Percentiles rank a stretch among this genome's conserved stretches.
Evolutionary conservation across 176 grass and related monocot species (phyloP).

Genomic region (Musa itinerans): DNA sequence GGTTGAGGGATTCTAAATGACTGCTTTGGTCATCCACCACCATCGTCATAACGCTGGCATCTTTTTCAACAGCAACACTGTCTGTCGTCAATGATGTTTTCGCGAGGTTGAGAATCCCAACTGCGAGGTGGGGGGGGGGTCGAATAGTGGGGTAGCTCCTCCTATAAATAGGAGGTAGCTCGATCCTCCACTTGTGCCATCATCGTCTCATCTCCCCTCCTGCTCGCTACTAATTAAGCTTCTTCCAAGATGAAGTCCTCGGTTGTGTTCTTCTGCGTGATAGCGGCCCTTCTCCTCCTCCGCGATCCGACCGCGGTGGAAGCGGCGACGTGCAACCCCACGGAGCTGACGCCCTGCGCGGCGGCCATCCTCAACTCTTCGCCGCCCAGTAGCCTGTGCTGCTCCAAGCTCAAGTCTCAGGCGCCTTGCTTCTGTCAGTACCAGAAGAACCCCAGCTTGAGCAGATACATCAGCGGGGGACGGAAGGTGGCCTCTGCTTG

Average conservation of each 20-base stretch:
- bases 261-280: background rate
- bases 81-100: no score
- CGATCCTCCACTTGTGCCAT: no score
- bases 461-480: conserved; percentile 24
- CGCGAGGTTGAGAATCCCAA: no score
- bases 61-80: no score
- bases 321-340: conserved; percentile 28
- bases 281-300: background rate
- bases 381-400: conserved; percentile 9
- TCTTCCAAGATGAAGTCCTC: background rate
- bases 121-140: no score
- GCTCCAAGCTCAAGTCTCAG: conserved; percentile 23
- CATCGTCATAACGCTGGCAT: no score
- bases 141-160: no score
- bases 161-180: no score
- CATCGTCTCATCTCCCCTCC: no score
- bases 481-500: background rate
- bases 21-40: no score
- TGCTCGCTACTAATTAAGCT: no score
- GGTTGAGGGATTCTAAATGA: no score
- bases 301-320: background rate
- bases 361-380: conserved; percentile 16
- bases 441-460: conserved; percentile 26
- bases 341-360: conserved; percentile 30
- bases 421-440: conserved; percentile 47